Base-by-base conservation (phyloP, 148 eudicot genomes). In the Chenopodium quinoa region DNA sequence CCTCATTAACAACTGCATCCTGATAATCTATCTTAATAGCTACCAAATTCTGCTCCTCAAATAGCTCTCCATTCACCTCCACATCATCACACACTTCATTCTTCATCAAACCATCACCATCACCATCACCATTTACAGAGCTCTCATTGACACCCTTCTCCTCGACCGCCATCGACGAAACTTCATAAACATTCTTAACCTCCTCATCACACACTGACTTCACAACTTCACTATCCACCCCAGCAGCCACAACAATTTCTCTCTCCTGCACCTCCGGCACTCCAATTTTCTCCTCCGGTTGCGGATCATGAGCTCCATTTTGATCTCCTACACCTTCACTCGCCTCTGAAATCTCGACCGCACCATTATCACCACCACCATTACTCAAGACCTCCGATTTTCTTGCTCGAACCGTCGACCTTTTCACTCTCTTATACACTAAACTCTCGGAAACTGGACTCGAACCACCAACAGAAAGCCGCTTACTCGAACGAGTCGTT, bases 341-440 rank as follows among this genome's bases (percentile, higher is more conserved):
- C 25, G 65, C 23, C 65, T 68, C 71, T 69, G 32, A 65, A 44
- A 32, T 75, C 54, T 73, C 69, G 14, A 75, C 47, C 0, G 17
- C 75, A 14, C 20, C 79, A 67, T 23, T 71, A 22, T 22, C 58
- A 46, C 74, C 76, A 50, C 54, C 75, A 14, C 20, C 79, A 23
- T 71, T 32, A 34, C 58, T 71, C 9, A 17, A 7, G 56, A 52
- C 46, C 19, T 67, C 70, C 29, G n/a, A 23, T 11, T 44, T 70
- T 23, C 58, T 31, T 31, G 34, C 46, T 37, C 71, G 60, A 60
- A 62, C 50, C 22, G 62, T 56, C n/a, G 85, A 82, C 77, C 67
- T 63, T 29, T 71, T 82, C 16, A 79, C 82, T 71, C 87, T 68
- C 80, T 82, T 85, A 23, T 85, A 82, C 20, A 82, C 87, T 46